Base-by-base conservation (phyloP, 202 grass and related monocot genomes). In the Zizania palustris region DNA sequence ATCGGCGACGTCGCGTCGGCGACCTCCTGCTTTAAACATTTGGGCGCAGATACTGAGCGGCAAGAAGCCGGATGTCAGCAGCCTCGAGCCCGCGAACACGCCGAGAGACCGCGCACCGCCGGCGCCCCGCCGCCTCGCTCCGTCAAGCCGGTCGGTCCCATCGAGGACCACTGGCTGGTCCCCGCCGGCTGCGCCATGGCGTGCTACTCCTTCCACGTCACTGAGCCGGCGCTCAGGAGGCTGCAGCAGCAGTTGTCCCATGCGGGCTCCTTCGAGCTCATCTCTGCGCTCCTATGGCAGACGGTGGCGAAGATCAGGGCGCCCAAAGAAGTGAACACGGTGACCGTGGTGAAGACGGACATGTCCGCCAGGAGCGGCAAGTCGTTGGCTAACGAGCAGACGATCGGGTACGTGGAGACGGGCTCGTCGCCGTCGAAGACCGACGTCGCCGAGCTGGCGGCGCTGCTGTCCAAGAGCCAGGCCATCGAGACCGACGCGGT, bases 1-100 rank as follows among this genome's bases (percentile, higher is more conserved):
- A 93, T 99, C 49, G 96, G 96, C 20, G 91, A 95, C 72, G 74
- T 93, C 64, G 34, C 62, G 3, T 75, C 92, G 38, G 92, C 92
- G 2, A 36, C 84, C 16, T 67, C 48, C 63, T 96, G 80, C 81
- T 90, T 99, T 85, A 96, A 96, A 96, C 72, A 36, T 64, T 39
- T 99, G 96, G 96, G 88, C 87, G 12, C 15, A 93, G 80, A 63
- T 93, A 35, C 83, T 99, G 9, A 84, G 48, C n/a, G 78, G 73
- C 34, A 83, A 85, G 45, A 72, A 88, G 35, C 74, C 64, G 36
- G 58, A 18, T 0, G 38, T 38, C 58, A 46, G 42, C 53, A 40
- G 60, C 40, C 73, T 80, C 1, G 53, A 63, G 43, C 60, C 82
- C 14, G 36, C 3, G 45, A 82, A 72, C 36, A 60, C 49, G 67